Evolutionary conservation across 352 stramenopile genomes (phyloP), one percentile per base, ranked within the genome.

Genomic region (Phytophthora europaea): DNA sequence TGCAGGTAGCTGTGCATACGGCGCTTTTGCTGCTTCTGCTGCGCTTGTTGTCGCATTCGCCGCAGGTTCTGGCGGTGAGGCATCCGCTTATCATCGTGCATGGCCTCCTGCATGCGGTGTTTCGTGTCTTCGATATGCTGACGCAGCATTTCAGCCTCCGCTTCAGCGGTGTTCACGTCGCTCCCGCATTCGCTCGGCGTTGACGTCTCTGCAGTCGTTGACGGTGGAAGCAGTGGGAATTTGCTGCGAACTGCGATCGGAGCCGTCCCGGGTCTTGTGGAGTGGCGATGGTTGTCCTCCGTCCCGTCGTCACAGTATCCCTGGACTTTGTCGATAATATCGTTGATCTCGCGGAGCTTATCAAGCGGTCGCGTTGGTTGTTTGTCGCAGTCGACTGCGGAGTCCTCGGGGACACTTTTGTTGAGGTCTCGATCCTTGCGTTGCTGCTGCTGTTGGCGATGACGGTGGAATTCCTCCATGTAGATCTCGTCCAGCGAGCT

Each of bases 1-100:
- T 90, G 80, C 50, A 94, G 53, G 47, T 94, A 94, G 23, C 89
- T 72, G 28, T 92, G 81, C 84, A 91, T 91, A 12, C 84, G 83
- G 20, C 81, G 80, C 31, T 77, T 72, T 56, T 92, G 88, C 38
- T 92, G 82, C 13, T 84, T 52, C 18, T 83, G 62, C 3, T 78
- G 64, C 3, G 80, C 73, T 43, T 79, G 61, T 15, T 81, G 62
- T 0, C 76, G 73, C 28, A 80, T 23, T 31, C 71, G 72, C n/a
- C 87, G 57, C 18, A 90, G 51, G 18, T 82, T 74, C 9, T 61
- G 71, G 23, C 61, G 79, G 65, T 67, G 66, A 33, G 56, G 67
- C 34, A 26, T 63, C 60, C 52, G 69, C 16, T 86, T 78, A 20
- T 65, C 72, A 16, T 88, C 78, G 1, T 31, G 60, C 76, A 91